Base-by-base conservation (phyloP, 2,329 filamentous ascomycete genomes). In the Sarocladiaceae sp. region DNA sequence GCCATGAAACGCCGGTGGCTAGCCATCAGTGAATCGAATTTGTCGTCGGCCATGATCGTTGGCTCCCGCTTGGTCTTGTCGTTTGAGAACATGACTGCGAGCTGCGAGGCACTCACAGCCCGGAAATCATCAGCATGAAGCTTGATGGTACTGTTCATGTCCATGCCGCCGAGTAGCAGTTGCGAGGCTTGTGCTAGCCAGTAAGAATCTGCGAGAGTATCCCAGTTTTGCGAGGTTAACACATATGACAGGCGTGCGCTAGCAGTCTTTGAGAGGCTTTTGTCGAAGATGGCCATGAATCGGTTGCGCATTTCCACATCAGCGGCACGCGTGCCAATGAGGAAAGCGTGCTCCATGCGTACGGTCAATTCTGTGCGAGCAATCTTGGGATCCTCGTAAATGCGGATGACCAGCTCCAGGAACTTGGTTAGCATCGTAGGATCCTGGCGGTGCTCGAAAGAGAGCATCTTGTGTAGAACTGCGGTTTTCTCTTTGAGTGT, bases 401-500 rank as follows among this genome's bases (percentile, higher is more conserved):
- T 96, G 40, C 90, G 83, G 54, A 98, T 95, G 20, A 99, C 93
- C 20, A 99, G 79, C 52, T 97, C 87, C 47, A 98, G 73, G 68
- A 97, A 99, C 59, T 91, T 91, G 53, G 84, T 89, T 46, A 98
- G 73, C 68, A 98, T 83, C 0, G 84, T 88, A 24, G 83, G 79
- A 58, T 97, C 91, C 21, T 76, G 68, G 31, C 93, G 79, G 46
- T 87, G 81, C 64, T 99, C 93, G 54, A 98, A 98, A 0, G 90
- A 83, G 13, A 97, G 70, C 93, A 99, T 99, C 68, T 98, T 99
- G 56, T 95, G 90, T n/a, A 99, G 69, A 1, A 99, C 93, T 1
- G 94, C 94, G 0, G 91, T 97, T 70, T 98, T 98, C 66, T 98
- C 94, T 63, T 99, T 99, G 2, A 98, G 74, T 0, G 93, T 98